Percentiles rank a stretch among this genome's conserved stretches.
Conservation (phyloP, 306 rosid genomes). For the Lathyrus aphaca region DNA sequence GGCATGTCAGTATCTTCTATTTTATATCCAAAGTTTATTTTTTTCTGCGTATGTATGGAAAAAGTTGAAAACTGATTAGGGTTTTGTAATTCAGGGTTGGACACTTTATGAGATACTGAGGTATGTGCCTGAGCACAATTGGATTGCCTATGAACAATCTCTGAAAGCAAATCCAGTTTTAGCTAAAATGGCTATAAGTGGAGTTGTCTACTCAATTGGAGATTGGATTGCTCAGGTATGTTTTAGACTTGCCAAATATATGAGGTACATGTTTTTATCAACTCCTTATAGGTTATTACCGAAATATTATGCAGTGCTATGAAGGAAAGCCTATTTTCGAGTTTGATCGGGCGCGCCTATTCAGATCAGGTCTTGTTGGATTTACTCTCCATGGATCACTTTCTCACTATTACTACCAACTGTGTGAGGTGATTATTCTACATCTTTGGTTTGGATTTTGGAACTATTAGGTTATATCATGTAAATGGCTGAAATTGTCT, state of each 20-base stretch:
- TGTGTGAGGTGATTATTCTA: slow-evolving; percentile 78
- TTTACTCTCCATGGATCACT: slow-evolving; percentile 95
- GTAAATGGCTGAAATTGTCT: slow-evolving; percentile 42
- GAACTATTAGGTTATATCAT: slow-evolving; percentile 37
- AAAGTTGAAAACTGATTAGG: slow-evolving; percentile 29
- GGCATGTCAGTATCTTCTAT: slow-evolving; percentile 70
- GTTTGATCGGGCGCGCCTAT: slow-evolving; percentile 69
- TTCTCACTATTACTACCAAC: slow-evolving; percentile 95
- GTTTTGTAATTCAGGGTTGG: slow-evolving; percentile 78
- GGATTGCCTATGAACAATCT: slow-evolving; percentile 95
- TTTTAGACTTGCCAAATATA: background rate
- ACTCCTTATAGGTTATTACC: slow-evolving; percentile 8
- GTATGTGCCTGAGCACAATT: slow-evolving; percentile 95
- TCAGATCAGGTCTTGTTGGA: slow-evolving; percentile 95
- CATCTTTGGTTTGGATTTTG: slow-evolving; percentile 37
- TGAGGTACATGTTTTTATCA: slow-evolving; percentile 24
- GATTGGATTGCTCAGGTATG: slow-evolving; percentile 97
- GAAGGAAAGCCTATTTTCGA: slow-evolving; percentile 91
- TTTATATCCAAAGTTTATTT: background rate
- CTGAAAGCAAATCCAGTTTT: slow-evolving; percentile 81
- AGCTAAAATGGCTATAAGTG: slow-evolving; percentile 93
- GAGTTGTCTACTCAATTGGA: slow-evolving; percentile 82
- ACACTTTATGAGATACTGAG: slow-evolving; percentile 87
- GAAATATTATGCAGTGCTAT: slow-evolving; percentile 61
- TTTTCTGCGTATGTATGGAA: slow-evolving; percentile 7